Evolutionary conservation across 2,329 filamentous ascomycete genomes (phyloP).

Genomic region (Orbilia javanica): DNA sequence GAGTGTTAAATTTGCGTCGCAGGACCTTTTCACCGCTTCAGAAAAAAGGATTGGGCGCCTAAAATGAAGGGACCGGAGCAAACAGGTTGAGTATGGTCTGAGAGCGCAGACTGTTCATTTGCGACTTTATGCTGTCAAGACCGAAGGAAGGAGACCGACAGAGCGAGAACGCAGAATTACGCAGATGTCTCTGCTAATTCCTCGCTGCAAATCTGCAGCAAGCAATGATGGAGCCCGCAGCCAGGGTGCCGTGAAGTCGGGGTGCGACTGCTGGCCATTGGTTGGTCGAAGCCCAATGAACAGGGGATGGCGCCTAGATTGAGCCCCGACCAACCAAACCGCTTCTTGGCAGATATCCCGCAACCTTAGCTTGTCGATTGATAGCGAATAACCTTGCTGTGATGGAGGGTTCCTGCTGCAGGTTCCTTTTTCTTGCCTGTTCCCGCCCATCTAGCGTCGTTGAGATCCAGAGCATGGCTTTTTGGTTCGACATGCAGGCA

Average conservation of each 20-base stretch:
- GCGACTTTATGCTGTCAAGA: conserved; percentile 46
- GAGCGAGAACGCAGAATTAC: conserved; percentile 35
- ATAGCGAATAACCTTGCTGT: conserved; percentile 54
- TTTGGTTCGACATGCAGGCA: conserved; percentile 29
- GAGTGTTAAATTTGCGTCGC: conserved; percentile 56
- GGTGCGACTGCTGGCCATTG: conserved; percentile 47
- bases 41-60: conserved; percentile 55
- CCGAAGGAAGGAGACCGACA: background rate
- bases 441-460: conserved; percentile 32
- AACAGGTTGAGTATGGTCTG: conserved; percentile 49
- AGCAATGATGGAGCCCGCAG: conserved; percentile 38
- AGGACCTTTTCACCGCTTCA: conserved; percentile 31
- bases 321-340: conserved; percentile 55
- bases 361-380: conserved; percentile 45
- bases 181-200: conserved; percentile 17
- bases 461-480: conserved; percentile 34
- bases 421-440: conserved; percentile 36
- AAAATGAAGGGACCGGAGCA: conserved; percentile 40
- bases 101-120: conserved; percentile 50
- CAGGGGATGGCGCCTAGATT: conserved; percentile 59
- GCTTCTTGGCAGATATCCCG: conserved; percentile 55
- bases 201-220: conserved; percentile 37
- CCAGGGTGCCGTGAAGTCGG: conserved; percentile 49
- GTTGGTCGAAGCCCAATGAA: conserved; percentile 40
- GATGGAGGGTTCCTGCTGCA: conserved; percentile 46